A percentile compares a stretch with the other conserved stretches of the same genome.
Conservation (phyloP, 2,329 filamentous ascomycete species). For the Colletotrichum truncatum region DNA sequence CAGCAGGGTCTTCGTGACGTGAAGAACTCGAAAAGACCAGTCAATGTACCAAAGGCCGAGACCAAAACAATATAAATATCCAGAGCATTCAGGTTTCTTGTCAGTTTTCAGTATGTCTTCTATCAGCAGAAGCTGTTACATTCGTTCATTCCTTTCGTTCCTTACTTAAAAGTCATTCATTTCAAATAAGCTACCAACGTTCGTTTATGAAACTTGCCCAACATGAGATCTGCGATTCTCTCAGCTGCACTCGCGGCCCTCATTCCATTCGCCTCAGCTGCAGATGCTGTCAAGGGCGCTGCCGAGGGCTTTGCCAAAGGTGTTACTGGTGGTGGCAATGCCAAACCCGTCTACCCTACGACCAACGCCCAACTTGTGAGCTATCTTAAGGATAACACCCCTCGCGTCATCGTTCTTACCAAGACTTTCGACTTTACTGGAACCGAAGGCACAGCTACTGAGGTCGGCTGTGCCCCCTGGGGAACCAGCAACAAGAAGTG, state of each 20-base stretch:
- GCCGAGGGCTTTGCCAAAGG: constrained; percentile 56
- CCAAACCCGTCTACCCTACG: constrained; percentile 60
- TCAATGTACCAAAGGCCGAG: too few species aligned
- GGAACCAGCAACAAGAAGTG: constrained; percentile 54
- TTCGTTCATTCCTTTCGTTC: too few species aligned
- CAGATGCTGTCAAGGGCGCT: constrained; percentile 42
- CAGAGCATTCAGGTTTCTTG: too few species aligned
- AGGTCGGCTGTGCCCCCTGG: constrained; percentile 66
- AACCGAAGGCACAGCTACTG: constrained; percentile 61
- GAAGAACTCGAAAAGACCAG: too few species aligned
- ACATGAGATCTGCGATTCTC: constrained; percentile 22
- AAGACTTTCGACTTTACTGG: constrained; percentile 65
- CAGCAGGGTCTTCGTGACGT: too few species aligned
- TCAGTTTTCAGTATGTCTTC: too few species aligned
- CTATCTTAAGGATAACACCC: constrained; percentile 62
- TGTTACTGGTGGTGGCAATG: constrained; percentile 68
- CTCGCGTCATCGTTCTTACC: constrained; percentile 67
- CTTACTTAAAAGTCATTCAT: too few species aligned
- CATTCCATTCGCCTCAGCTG: constrained; percentile 19
- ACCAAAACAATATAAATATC: too few species aligned
- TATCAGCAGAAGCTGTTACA: too few species aligned
- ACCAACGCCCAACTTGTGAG: constrained; percentile 64
- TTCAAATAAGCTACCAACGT: too few species aligned
- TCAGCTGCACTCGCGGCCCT: constrained; percentile 27
- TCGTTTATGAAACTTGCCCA: constrained; percentile 10